Evolutionary conservation across 805 yeast genomes (phyloP).

Genomic region (Nakazawaea holstii): DNA sequence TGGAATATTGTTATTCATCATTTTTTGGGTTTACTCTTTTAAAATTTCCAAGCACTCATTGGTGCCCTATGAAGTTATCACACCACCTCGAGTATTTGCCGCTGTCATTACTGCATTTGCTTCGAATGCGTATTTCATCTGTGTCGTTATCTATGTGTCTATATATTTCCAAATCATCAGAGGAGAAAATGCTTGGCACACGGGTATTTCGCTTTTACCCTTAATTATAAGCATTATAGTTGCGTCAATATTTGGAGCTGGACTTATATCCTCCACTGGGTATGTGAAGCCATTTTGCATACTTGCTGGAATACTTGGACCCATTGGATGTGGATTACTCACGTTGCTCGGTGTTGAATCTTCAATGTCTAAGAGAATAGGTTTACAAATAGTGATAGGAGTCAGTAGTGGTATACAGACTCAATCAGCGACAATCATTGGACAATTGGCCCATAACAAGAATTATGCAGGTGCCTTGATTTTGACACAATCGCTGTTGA

Average conservation of each 20-base stretch:
- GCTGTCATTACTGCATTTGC: conserved; percentile 32
- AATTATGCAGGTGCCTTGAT: conserved; percentile 40
- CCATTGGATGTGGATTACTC: conserved; percentile 41
- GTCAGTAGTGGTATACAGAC: conserved; percentile 40
- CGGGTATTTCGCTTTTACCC: conserved; percentile 43
- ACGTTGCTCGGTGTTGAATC: conserved; percentile 35
- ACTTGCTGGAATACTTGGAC: conserved; percentile 28
- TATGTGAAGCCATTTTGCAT: conserved; percentile 36
- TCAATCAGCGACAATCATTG: conserved; percentile 38
- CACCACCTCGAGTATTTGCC: conserved; percentile 28
- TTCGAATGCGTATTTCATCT: conserved; percentile 36
- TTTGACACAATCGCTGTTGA: conserved; percentile 39
- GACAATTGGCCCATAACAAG: conserved; percentile 48
- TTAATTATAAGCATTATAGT: conserved; percentile 32
- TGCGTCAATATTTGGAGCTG: conserved; percentile 32
- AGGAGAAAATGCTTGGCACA: conserved; percentile 33
- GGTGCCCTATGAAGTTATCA: conserved; percentile 36
- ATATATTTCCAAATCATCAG: conserved; percentile 47
- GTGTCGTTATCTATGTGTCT: conserved; percentile 28
- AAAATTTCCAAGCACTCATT: conserved; percentile 39
- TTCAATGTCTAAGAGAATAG: conserved; percentile 30
- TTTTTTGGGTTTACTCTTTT: conserved; percentile 37
- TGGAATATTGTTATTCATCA: conserved; percentile 33
- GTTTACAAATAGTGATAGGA: conserved; percentile 42
- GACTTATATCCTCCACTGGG: conserved; percentile 30